Evolutionary conservation across 768 basidiomycete genomes (phyloP).

Genomic region (Coprinopsis cinerea): DNA sequence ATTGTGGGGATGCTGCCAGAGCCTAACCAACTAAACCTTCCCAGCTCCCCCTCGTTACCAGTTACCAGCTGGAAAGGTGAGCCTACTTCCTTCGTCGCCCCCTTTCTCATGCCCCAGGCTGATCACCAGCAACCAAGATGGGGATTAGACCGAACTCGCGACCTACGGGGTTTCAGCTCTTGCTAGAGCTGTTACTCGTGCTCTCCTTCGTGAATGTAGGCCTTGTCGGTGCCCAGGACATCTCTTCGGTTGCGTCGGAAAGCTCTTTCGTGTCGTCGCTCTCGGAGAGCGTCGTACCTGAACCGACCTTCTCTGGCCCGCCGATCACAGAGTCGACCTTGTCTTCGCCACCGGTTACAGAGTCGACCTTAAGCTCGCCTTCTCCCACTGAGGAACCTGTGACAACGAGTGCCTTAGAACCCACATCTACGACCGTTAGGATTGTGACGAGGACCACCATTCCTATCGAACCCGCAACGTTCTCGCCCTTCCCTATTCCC

Average conservation of each 20-base stretch:
- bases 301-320: too few relatives aligned
- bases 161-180: neutral
- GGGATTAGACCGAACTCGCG: neutral
- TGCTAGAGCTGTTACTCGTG: neutral
- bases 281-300: too few relatives aligned
- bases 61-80: too few relatives aligned
- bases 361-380: neutral
- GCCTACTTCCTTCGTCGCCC: too few relatives aligned
- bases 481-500: constrained; percentile 59
- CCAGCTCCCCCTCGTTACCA: too few relatives aligned
- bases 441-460: neutral
- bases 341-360: neutral
- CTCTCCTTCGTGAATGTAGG: neutral
- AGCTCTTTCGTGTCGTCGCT: too few relatives aligned
- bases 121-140: too few relatives aligned
- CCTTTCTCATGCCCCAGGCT: too few relatives aligned
- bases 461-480: constrained; percentile 23
- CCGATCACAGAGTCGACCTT: too few relatives aligned
- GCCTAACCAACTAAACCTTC: too few relatives aligned
- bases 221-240: neutral
- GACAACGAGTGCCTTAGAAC: neutral
- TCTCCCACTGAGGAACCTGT: neutral
- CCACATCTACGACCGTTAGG: neutral
- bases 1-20: too few relatives aligned
- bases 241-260: too few relatives aligned